Evolutionary conservation across 2,329 filamentous ascomycete genomes (phyloP).

Genomic region (Graphilbum fragrans): DNA sequence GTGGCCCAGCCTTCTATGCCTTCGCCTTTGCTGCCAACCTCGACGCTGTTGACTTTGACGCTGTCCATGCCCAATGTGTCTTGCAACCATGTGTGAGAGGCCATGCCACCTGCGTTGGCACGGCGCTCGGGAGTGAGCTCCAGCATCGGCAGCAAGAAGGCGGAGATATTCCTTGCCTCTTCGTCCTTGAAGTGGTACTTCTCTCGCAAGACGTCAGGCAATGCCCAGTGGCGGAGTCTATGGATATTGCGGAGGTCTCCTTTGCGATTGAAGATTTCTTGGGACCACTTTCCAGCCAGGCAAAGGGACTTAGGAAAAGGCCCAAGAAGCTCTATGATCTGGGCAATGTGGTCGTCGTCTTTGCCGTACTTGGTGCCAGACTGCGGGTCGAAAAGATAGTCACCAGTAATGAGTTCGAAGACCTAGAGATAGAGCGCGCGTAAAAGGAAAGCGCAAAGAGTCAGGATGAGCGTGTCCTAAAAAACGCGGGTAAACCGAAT

Average conservation of each 20-base stretch:
- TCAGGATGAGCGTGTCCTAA: not conserved
- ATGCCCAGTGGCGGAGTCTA: conserved; percentile 85
- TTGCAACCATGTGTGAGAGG: conserved; percentile 68
- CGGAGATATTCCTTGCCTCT: conserved; percentile 63
- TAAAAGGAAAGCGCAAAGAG: not conserved
- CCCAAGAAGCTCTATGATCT: conserved; percentile 94
- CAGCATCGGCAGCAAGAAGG: conserved; percentile 83
- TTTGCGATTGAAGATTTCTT: conserved; percentile 97
- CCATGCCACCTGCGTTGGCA: conserved; percentile 94
- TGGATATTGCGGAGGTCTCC: conserved; percentile 97
- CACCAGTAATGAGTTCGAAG: conserved; percentile 94
- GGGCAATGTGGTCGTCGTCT: conserved; percentile 97
- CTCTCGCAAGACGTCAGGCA: conserved; percentile 84
- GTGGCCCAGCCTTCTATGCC: conserved; percentile 89
- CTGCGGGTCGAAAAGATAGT: conserved; percentile 97
- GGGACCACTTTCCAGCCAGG: conserved; percentile 89
- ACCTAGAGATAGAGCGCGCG: conserved; percentile 42
- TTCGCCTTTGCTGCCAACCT: conserved; percentile 73
- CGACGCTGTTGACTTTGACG: conserved; percentile 57
- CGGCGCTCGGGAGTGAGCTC: conserved; percentile 78
- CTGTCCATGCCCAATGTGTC: conserved; percentile 83
- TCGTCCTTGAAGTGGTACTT: conserved; percentile 92
- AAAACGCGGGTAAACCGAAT: not conserved
- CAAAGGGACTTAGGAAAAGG: conserved; percentile 88
- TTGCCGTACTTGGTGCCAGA: conserved; percentile 98